These are phyloP conservation scores for Trichoderma hamatum DNA, from an alignment of 2,329 filamentous ascomycete genomes.

Conservation along the genomic window DNA sequence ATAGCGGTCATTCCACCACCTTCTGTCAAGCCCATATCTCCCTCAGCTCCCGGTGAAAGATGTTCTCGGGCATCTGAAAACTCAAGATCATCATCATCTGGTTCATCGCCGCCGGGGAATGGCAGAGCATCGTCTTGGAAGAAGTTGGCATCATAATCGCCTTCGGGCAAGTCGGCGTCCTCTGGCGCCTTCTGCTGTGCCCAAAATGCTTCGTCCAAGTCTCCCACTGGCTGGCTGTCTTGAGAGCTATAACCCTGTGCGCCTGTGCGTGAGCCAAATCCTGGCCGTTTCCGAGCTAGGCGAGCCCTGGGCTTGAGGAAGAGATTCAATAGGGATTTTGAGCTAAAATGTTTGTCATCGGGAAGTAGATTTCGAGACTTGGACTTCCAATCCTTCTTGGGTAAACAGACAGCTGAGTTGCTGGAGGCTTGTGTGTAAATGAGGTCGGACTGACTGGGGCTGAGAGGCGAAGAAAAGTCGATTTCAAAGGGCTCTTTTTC, in stretches of 20 bases:
- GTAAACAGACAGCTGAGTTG: constrained; percentile 79
- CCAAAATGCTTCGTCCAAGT: constrained; percentile 97
- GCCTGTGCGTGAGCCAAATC: constrained; percentile 47
- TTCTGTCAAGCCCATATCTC: constrained; percentile 51
- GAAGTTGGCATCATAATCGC: constrained; percentile 96
- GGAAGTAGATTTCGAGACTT: constrained; percentile 91
- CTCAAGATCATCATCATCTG: constrained; percentile 69
- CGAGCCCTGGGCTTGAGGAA: constrained; percentile 95
- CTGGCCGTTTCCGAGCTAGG: constrained; percentile 66
- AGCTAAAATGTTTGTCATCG: constrained; percentile 98
- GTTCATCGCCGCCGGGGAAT: constrained; percentile 62
- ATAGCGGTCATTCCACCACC: constrained; percentile 54
- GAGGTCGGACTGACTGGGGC: constrained; percentile 68
- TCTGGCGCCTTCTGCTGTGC: constrained; percentile 71
- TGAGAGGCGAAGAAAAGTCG: constrained; percentile 79
- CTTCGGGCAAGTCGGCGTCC: constrained; percentile 62
- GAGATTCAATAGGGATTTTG: constrained; percentile 81
- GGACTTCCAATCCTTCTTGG: constrained; percentile 94
- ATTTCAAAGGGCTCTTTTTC: constrained; percentile 97
- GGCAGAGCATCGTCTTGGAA: constrained; percentile 86
- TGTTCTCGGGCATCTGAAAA: constrained; percentile 82
- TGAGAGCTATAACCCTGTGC: constrained; percentile 48
- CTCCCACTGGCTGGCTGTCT: constrained; percentile 64
- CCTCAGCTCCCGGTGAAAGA: constrained; percentile 68
- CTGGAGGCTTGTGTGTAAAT: constrained; percentile 81